Evolutionary conservation across 208 protist species (phyloP), one percentile per base, ranked within the genome.

Genomic region (Acanthamoeba divionensis): DNA sequence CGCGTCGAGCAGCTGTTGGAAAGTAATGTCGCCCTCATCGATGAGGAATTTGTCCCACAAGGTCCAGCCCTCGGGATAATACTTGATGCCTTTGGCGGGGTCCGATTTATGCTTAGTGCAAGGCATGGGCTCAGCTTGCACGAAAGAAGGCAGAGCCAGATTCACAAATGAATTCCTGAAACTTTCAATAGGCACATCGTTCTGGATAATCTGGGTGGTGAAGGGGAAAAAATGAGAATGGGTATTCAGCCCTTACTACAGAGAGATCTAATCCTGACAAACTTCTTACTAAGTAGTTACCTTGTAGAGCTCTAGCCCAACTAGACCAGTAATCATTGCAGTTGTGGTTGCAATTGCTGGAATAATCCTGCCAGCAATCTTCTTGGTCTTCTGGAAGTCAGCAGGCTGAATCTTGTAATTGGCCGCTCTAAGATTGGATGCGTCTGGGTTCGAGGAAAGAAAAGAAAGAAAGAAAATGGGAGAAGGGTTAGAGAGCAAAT

Each of bases 341-440:
- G 99, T 99, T 12, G 99, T 99, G 15, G 99, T 99, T 60, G 99
- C 98, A 95, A 99, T 99, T 10, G 99, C 99, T 26, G 99, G 99
- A 90, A 99, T 99, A 93, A 99, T 99, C 88, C 97, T 96, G 45
- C 97, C 97, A 0, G 97, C 96, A 91, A 98, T 96, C 60, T 87
- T 80, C 88, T 96, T 97, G 18, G 91, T 95, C 71, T 95, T 92
- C 67, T 93, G 82, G 38, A 86, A 52, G 65, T 95, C 93, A 7
- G 83, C 94, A 21, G 69, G 52, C 15, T 79, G 71, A 75, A 97
- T 97, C 15, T 60, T 36, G 48, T 97, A 97, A 83, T 96, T 97
- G 87, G 71, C 69, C 0, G 96, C 96, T 15, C 95, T 85, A 7
- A 98, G 83, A 90, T 97, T 97, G n/a, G 75, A 86, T 21, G 75